phyloP scores from a whole-genome alignment of 345 rosid genomes.

The Rubroshorea leprosula region DNA sequence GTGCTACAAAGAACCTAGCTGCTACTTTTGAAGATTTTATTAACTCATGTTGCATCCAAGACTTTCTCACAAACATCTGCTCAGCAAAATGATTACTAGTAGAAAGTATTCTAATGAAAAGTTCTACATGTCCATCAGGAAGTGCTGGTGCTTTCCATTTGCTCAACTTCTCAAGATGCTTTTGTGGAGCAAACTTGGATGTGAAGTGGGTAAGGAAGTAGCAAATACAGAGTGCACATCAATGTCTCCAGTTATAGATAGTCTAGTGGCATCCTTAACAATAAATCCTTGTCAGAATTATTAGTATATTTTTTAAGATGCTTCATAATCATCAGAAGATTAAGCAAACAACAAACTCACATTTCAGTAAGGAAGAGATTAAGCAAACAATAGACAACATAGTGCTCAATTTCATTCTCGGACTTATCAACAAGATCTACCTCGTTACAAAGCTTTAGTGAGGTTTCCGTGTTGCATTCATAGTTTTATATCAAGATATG shows the following conservation, averaged over 20 bases:
- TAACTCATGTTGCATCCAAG: too few species aligned
- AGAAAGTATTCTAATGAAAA: too few species aligned
- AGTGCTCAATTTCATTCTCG: too few species aligned
- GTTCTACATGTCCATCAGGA: too few species aligned
- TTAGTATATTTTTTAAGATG: conserved; percentile 1
- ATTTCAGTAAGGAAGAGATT: conserved; percentile 87
- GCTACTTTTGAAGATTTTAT: conserved; percentile 72
- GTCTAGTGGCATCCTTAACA: conserved; percentile 94
- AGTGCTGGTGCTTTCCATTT: conserved; percentile 78
- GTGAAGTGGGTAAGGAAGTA: conserved; percentile 69
- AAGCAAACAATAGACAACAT: too few species aligned
- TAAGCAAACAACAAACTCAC: conserved; percentile 43
- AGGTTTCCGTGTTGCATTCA: conserved; percentile 54
- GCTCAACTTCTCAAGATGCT: conserved; percentile 64
- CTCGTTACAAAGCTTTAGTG: too few species aligned
- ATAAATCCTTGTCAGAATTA: conserved; percentile 63
- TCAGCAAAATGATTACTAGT: too few species aligned
- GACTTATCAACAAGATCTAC: too few species aligned
- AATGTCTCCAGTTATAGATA: conserved; percentile 68
- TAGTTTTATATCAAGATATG: conserved; percentile 55
- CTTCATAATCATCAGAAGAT: background rate
- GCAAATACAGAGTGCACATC: conserved; percentile 82
- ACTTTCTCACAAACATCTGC: too few species aligned
- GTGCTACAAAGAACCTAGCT: conserved; percentile 85
- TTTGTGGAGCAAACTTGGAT: conserved; percentile 79